Conservation (phyloP, 202 grass and related monocot genomes). For the Elaeis oleifera region DNA sequence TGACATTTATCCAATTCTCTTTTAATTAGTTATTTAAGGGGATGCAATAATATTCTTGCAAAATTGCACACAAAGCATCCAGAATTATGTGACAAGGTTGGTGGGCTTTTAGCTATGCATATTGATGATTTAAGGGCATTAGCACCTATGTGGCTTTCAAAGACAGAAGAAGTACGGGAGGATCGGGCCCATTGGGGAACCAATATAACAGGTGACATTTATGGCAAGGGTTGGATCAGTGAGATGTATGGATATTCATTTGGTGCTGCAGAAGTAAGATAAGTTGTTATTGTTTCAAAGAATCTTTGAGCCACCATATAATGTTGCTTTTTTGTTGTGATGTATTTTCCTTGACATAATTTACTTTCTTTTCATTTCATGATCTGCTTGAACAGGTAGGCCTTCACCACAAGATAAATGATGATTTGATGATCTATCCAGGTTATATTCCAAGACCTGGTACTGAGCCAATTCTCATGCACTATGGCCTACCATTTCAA, state of each 20-base stretch:
- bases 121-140: constrained; percentile 84
- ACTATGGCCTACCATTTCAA: constrained; percentile 87
- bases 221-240: constrained; percentile 92
- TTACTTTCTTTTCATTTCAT: constrained; percentile 21
- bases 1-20: constrained; percentile 9
- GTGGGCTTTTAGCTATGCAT: constrained; percentile 82
- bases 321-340: constrained; percentile 5
- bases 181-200: constrained; percentile 89
- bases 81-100: constrained; percentile 95
- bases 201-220: constrained; percentile 98
- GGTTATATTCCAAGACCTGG: constrained; percentile 82
- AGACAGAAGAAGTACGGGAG: constrained; percentile 89
- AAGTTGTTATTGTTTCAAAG: constrained; percentile 24
- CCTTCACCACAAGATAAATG: constrained; percentile 90
- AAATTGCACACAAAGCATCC: constrained; percentile 82
- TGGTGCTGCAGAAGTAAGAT: constrained; percentile 92
- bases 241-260: constrained; percentile 99
- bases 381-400: constrained; percentile 50
- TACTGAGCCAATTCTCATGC: constrained; percentile 73
- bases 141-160: constrained; percentile 85
- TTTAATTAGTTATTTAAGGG: constrained; percentile 70
- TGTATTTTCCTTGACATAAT: constrained; percentile 11
- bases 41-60: constrained; percentile 93
- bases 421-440: constrained; percentile 97
- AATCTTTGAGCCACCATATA: background rate